Evolutionary conservation across 164 flowering plant genomes (phyloP).

Genomic region (Piper longum): DNA sequence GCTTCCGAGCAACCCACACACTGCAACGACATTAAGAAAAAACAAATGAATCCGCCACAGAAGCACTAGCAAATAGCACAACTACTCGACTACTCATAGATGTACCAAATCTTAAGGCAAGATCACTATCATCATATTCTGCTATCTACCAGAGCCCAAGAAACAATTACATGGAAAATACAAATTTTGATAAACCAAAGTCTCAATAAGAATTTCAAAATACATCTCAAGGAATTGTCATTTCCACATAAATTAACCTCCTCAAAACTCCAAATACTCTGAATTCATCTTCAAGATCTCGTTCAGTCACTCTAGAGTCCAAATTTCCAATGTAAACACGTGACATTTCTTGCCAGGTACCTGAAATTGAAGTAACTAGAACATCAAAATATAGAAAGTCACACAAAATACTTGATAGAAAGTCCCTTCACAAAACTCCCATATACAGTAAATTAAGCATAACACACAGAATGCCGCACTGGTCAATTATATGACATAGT

Average conservation of each 20-base stretch:
- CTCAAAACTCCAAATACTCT: conserved; percentile 48
- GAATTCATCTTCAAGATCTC: conserved; percentile 72
- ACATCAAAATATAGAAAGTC: not conserved
- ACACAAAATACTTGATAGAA: not conserved
- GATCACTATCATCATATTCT: too few relatives aligned
- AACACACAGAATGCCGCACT: not conserved
- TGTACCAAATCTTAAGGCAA: too few relatives aligned
- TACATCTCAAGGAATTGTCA: too few relatives aligned
- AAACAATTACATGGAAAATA: too few relatives aligned
- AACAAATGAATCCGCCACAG: too few relatives aligned
- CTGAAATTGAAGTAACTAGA: not conserved
- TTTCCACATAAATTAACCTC: conserved; percentile 22
- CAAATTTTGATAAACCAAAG: too few relatives aligned
- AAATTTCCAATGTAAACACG: conserved; percentile 72
- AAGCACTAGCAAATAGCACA: too few relatives aligned
- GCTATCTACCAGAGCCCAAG: too few relatives aligned
- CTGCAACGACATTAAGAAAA: conserved; percentile 20
- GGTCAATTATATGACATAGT: too few relatives aligned
- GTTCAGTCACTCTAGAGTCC: conserved; percentile 51
- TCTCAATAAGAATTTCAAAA: too few relatives aligned
- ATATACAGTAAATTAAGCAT: not conserved
- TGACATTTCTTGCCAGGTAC: conserved; percentile 25
- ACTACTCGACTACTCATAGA: too few relatives aligned
- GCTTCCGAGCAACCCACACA: conserved; percentile 93
- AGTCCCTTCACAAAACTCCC: not conserved